Conservation (phyloP, 371 early-diverging fungal genomes). For the Actinomucor elegans region DNA sequence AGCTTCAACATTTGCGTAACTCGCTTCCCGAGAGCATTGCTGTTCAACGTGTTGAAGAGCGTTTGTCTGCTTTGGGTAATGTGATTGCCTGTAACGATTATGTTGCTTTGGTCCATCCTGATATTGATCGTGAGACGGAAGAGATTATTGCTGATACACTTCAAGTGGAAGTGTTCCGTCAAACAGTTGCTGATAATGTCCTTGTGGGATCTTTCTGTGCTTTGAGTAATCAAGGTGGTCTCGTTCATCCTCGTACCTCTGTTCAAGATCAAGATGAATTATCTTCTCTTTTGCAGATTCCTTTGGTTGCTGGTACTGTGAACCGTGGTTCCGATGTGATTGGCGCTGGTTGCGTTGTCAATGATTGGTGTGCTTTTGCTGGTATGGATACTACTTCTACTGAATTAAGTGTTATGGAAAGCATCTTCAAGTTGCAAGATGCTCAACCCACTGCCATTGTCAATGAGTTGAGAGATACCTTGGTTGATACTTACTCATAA, state of each 20-base stretch:
- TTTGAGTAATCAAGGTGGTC: constrained; percentile 98
- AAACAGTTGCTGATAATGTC: constrained; percentile 98
- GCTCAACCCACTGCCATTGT: constrained; percentile 89
- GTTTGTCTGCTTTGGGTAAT: constrained; percentile 98
- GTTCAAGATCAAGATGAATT: constrained; percentile 98
- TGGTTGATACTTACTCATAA: constrained; percentile 88
- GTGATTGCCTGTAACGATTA: constrained; percentile 99
- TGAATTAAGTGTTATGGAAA: constrained; percentile 98
- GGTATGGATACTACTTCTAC: constrained; percentile 98
- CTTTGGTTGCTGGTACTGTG: constrained; percentile 99
- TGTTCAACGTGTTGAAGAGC: constrained; percentile 98
- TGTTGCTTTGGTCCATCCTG: constrained; percentile 99
- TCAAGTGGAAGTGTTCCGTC: constrained; percentile 98
- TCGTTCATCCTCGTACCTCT: constrained; percentile 96
- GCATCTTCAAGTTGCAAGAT: constrained; percentile 97
- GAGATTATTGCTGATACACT: constrained; percentile 98
- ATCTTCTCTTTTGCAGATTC: constrained; percentile 96
- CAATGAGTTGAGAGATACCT: constrained; percentile 90
- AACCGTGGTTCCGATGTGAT: constrained; percentile 99
- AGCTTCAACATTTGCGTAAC: constrained; percentile 98
- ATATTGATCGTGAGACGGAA: constrained; percentile 98
- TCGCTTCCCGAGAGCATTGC: constrained; percentile 95
- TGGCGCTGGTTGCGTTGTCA: constrained; percentile 98
- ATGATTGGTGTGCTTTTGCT: constrained; percentile 99
- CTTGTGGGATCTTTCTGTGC: constrained; percentile 99